Evolutionary conservation across 1,139 yeast species (phyloP), one percentile per base, ranked within the genome.

Genomic region (Geotrichum candidum): DNA sequence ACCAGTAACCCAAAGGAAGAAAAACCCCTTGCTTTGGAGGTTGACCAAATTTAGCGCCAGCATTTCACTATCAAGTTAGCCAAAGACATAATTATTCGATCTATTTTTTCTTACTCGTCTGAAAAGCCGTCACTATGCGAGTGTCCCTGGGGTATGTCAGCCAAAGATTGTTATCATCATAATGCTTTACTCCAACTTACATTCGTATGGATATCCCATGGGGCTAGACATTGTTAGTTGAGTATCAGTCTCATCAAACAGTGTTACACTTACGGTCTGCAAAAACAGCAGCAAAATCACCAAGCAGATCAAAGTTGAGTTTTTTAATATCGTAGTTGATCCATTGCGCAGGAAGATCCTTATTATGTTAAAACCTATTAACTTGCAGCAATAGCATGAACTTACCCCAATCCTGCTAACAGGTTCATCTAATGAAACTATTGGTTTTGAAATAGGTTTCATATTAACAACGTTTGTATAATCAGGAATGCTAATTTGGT

Each of bases 1-100:
- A 0, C 97, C 97, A 0, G 98, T 92, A 4, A 91, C 97, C 98
- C 97, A 92, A 38, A 92, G 78, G 65, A 91, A 80, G 59, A 90
- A 76, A 2, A 92, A 76, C 0, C 98, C 98, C 71, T 90, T 96
- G 61, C 84, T 86, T 73, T 91, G 97, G 51, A 92, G 77, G 56
- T 81, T 76, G 53, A 83, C 80, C 73, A 92, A 80, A 23, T 90
- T 86, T 48, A 92, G 77, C 10, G 83, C 78, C 62, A 86, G 74
- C 54, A 92, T 77, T 67, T 90, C 96, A 3, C 70, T 67, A 58
- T 18, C 25, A 18, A 18, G 18, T 50, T 27, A 35, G 15, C 50
- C 15, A 48, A 27, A 51, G 52, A 13, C 33, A 41, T 18, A 15
- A 13, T 45, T 35, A 35, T 45, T 22, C 15, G 13, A 15, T 22